Conservation (phyloP, 169 alveolate genomes). For the Eimeria sp. region DNA sequence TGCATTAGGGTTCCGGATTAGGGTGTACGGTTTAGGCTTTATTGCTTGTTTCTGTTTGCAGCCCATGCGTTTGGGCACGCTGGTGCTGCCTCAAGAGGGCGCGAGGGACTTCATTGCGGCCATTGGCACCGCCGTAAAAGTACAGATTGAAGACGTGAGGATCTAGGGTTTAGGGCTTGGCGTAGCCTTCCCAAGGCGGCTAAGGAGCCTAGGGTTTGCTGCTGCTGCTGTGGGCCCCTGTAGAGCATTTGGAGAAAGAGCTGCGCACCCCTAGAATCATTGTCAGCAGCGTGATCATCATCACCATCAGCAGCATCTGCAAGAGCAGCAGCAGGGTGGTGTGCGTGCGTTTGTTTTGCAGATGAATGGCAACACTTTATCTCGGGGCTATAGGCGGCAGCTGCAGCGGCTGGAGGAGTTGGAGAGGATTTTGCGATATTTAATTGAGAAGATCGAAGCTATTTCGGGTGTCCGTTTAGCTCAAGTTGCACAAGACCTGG, state of each 20-base stretch:
- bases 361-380: conserved; percentile 90
- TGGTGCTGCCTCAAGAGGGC: conserved; percentile 95
- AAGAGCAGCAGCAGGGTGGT: conserved; percentile 3
- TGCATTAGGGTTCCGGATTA: too few relatives aligned
- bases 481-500: conserved; percentile 75
- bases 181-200: neutral
- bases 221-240: neutral
- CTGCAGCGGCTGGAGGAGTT: conserved; percentile 95
- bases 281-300: neutral
- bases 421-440: conserved; percentile 87
- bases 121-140: conserved; percentile 92
- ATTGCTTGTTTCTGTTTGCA: conserved; percentile 70
- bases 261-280: neutral
- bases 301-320: conserved; percentile 1
- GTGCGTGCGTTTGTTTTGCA: conserved; percentile 5
- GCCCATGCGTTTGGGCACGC: conserved; percentile 96
- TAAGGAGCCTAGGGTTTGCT: neutral
- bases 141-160: conserved; percentile 92
- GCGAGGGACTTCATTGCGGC: conserved; percentile 94
- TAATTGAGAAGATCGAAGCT: conserved; percentile 66
- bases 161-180: conserved; percentile 47
- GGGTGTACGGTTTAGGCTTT: conserved; percentile 15
- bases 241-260: neutral
- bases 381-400: conserved; percentile 94
- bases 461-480: conserved; percentile 83